Evolutionary conservation across 352 stramenopile species (phyloP), one percentile per base, ranked within the genome.

Genomic region (Phytophthora brassicae): DNA sequence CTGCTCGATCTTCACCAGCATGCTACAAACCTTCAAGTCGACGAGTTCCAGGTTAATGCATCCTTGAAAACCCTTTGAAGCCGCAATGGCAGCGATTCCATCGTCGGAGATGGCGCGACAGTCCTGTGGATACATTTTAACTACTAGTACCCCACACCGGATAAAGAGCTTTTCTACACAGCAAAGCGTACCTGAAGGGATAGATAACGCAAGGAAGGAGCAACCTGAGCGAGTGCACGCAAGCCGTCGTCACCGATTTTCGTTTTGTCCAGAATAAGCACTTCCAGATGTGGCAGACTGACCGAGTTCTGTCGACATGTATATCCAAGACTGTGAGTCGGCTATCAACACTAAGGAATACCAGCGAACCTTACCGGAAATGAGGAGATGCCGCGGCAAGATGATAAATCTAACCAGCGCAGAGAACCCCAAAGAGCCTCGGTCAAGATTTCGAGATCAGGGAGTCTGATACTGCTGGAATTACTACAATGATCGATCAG

Each of bases 231-330:
- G 22, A 89, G 73, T 19, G 69, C 62, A 39, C 24, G 31, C 22
- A 90, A 56, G 1, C 68, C 79, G 20, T 74, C 63, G 46, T 92
- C 73, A 17, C 68, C 68, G 19, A 90, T 75, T 16, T 52, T 46
- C 2, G 78, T 88, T 46, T 68, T 84, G 56, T 92, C 81, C 4
- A 90, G 61, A n/a, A 90, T 72, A 19, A 92, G 55, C 2, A 86
- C 80, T 63, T 90, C 53, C 4, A 91, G 64, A 23, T 46, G 63
- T 16, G 49, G 61, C 14, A 89, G 52, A n/a, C 33, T 51, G 22
- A 47, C 60, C 19, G 71, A 60, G 42, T 62, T 41, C 70, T 82
- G 51, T 56, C 17, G 14, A 41, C 8, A 22, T 39, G 28, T 45
- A 23, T 55, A 11, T 61, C 24, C 23, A 56, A 74, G 23, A 24